Conservation (phyloP, 495 filamentous ascomycete species). For the Podospora pseudocomata region DNA sequence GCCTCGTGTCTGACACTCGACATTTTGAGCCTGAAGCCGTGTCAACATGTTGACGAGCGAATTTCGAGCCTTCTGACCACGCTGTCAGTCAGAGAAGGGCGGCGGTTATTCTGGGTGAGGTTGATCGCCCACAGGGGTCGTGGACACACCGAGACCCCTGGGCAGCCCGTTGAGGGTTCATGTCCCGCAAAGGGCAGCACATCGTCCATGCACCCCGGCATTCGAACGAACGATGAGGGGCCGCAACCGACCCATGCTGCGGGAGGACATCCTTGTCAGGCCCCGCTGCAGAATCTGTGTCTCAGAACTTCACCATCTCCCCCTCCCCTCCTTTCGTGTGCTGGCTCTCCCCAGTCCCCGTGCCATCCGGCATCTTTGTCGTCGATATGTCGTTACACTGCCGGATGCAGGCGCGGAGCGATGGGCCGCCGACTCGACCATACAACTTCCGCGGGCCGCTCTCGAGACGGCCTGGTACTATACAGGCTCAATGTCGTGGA, state of each 20-base stretch:
- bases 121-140: conserved; percentile 46
- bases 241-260: conserved; percentile 4
- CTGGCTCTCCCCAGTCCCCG: background rate
- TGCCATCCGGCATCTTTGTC: conserved; percentile 4
- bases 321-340: background rate
- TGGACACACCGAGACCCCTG: conserved; percentile 20
- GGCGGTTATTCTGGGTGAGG: conserved; percentile 44
- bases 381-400: background rate
- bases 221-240: conserved; percentile 16
- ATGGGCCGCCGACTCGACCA: conserved; percentile 3
- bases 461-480: conserved; percentile 3
- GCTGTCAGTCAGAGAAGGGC: conserved; percentile 27
- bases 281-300: conserved; percentile 6
- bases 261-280: conserved; percentile 8
- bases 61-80: conserved; percentile 7
- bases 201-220: conserved; percentile 6
- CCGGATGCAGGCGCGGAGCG: conserved; percentile 14
- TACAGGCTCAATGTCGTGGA: conserved; percentile 16
- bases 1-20: conserved; percentile 6
- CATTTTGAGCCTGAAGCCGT: conserved; percentile 24
- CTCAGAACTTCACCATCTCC: conserved; percentile 8
- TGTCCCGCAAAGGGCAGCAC: background rate
- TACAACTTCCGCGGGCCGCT: background rate
- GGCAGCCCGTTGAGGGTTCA: background rate
- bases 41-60: conserved; percentile 12